Base-by-base conservation (phyloP, 805 yeast species). In the Jamesozyma spencerorum region DNA sequence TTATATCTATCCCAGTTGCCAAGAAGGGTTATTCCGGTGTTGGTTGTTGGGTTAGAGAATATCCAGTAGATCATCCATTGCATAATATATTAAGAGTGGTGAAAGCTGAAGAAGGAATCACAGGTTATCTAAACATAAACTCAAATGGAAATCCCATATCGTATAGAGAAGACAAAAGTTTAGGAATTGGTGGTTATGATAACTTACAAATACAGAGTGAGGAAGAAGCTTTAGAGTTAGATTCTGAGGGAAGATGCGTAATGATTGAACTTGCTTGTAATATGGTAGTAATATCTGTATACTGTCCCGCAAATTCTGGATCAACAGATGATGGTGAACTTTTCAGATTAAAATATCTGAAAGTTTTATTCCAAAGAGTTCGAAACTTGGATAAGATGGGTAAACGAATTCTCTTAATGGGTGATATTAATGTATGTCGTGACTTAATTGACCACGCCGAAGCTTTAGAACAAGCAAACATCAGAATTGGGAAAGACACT, bases 11-110 rank as follows among this genome's bases (percentile, higher is more conserved):
- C 11, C 94, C 96, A 0, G 58, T 56, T 10, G 42, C 55, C 2
- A 83, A 77, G 55, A 83, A 78, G 53, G 97, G 97, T 0, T 92
- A 92, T 57, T 75, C 90, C 41, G 98, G 98, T 0, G 97, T 90
- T 1, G 94, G 88, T 0, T 73, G 90, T 2, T 90, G 85, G 62
- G 70, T 85, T 2, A 64, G 87, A 36, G 60, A 66, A 2, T 76
- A 81, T 1, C 50, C 54, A 1, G 62, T 60, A 0, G 60, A 58
- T 10, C 83, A 80, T 19, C 58, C 72, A 0, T 54, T 59, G 1
- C 34, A 47, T 18, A 54, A 57, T 15, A 56, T 69, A 2, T 55
- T 87, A 19, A 62, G 69, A 2, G 85, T 86, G 1, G 38, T 72
- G 2, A 76, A 74, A 47, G 96, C 88, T 0, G 97, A 92, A 55